Evolutionary conservation across 139 green algal genomes (phyloP).

Genomic region (Coelastrella sp.): DNA sequence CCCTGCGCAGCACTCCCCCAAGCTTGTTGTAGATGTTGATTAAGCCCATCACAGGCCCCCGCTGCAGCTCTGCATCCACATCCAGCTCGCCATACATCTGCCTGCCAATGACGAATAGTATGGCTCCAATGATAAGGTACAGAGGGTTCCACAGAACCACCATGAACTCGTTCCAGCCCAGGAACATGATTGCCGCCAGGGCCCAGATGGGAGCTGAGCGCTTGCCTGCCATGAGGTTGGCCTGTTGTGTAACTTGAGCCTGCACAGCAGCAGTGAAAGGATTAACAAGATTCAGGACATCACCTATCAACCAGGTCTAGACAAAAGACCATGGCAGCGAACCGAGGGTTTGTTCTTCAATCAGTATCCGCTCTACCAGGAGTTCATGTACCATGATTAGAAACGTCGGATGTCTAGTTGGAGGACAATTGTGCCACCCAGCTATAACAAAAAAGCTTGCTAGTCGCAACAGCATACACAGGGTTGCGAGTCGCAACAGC

Average conservation of each 20-base stretch:
- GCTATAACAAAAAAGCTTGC: too few relatives aligned
- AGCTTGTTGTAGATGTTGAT: conserved; percentile 45
- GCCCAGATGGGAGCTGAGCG: conserved; percentile 89
- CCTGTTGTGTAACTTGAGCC: conserved; percentile 81
- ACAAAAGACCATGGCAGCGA: too few relatives aligned
- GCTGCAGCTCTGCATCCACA: conserved; percentile 86
- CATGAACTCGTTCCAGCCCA: conserved; percentile 95
- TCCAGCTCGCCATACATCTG: conserved; percentile 85
- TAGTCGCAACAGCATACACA: too few relatives aligned
- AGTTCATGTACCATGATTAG: too few relatives aligned
- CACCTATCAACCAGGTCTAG: too few relatives aligned
- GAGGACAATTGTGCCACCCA: too few relatives aligned
- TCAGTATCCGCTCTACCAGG: too few relatives aligned
- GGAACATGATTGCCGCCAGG: conserved; percentile 87
- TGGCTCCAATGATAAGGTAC: conserved; percentile 68
- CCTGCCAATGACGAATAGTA: conserved; percentile 66
- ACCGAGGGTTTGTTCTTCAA: too few relatives aligned
- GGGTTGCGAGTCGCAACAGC: too few relatives aligned
- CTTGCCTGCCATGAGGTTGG: conserved; percentile 81
- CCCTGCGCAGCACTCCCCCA: conserved; percentile 25
- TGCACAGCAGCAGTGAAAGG: conserved; percentile 40
- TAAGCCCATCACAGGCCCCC: conserved; percentile 21
- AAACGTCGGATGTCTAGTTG: too few relatives aligned
- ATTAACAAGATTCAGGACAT: too few relatives aligned
- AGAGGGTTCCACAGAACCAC: conserved; percentile 86